Evolutionary conservation across 805 yeast species (phyloP).

Genomic region (Metschnikowia arizonensis): DNA sequence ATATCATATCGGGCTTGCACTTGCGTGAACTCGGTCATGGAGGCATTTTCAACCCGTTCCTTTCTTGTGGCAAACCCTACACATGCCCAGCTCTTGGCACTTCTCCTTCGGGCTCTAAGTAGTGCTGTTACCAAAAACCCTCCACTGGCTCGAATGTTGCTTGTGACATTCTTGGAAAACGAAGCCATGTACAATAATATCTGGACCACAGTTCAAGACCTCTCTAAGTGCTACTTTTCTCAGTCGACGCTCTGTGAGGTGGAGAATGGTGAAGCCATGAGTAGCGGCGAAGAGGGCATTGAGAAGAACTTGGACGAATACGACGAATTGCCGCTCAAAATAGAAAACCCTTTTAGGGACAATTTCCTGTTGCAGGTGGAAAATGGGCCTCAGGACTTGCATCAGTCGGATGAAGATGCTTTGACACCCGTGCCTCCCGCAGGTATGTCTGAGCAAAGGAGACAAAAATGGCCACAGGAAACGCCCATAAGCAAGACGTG

Average conservation of each 20-base stretch:
- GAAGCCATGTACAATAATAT: constrained; percentile 35
- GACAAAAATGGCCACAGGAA: constrained; percentile 49
- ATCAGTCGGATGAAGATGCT: constrained; percentile 17
- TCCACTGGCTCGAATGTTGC: constrained; percentile 48
- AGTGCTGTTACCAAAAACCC: constrained; percentile 50
- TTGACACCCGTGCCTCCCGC: constrained; percentile 49
- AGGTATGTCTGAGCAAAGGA: constrained; percentile 59
- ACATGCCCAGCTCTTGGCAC: constrained; percentile 55
- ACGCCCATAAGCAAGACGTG: constrained; percentile 49
- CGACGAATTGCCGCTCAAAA: neutral
- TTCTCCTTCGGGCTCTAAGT: constrained; percentile 54
- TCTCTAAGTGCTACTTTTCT: neutral
- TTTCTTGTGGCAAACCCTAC: constrained; percentile 37
- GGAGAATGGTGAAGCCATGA: neutral
- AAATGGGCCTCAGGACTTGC: constrained; percentile 18
- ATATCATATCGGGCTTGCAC: constrained; percentile 50
- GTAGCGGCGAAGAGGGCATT: neutral
- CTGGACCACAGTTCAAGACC: constrained; percentile 16
- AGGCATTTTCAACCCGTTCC: constrained; percentile 32
- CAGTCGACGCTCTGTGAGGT: neutral
- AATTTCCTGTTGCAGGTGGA: neutral
- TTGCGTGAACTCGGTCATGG: constrained; percentile 41
- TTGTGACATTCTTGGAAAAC: constrained; percentile 47
- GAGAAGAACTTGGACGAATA: neutral
- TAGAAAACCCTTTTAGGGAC: neutral